A percentile compares a stretch with the other conserved stretches of the same genome.
These are phyloP conservation scores for Andrographis paniculata DNA, from an alignment of 305 asterid genomes.

Conservation along the genomic window DNA sequence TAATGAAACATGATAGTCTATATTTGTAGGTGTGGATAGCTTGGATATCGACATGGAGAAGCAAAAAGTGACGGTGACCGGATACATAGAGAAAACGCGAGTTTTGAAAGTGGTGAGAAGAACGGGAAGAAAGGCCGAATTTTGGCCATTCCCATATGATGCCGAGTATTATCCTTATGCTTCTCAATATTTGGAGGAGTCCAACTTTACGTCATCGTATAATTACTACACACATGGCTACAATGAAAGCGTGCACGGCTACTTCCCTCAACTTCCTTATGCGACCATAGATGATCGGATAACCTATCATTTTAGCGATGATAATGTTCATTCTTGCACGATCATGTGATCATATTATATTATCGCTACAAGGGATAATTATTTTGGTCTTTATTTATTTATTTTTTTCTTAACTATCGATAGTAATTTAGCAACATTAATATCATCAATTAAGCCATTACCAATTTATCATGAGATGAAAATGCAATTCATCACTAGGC, in stretches of 20 bases:
- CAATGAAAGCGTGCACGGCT: conserved; percentile 40
- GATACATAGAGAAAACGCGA: conserved; percentile 33
- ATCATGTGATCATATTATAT: no score
- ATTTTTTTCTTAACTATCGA: no score
- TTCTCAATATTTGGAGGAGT: conserved; percentile 32
- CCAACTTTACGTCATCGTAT: conserved; percentile 35
- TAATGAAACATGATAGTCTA: not conserved
- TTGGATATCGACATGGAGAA: conserved; percentile 48
- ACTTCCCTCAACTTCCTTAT: conserved; percentile 34
- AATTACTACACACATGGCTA: conserved; percentile 47
- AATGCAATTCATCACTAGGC: no score
- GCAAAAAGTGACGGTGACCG: conserved; percentile 47
- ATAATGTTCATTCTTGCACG: conserved; percentile 42
- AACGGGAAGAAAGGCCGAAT: conserved; percentile 38
- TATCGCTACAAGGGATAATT: no score
- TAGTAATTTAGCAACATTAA: no score
- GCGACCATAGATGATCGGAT: conserved; percentile 29
- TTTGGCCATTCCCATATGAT: conserved; percentile 57
- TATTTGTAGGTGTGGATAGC: conserved; percentile 36
- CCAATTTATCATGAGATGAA: no score
- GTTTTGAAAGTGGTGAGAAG: conserved; percentile 40
- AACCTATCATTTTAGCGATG: conserved; percentile 39
- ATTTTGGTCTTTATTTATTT: no score
- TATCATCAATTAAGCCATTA: no score
- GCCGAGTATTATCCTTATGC: conserved; percentile 40